Base-by-base conservation (phyloP, 2,329 filamentous ascomycete genomes). In the Esteya vermicola region DNA sequence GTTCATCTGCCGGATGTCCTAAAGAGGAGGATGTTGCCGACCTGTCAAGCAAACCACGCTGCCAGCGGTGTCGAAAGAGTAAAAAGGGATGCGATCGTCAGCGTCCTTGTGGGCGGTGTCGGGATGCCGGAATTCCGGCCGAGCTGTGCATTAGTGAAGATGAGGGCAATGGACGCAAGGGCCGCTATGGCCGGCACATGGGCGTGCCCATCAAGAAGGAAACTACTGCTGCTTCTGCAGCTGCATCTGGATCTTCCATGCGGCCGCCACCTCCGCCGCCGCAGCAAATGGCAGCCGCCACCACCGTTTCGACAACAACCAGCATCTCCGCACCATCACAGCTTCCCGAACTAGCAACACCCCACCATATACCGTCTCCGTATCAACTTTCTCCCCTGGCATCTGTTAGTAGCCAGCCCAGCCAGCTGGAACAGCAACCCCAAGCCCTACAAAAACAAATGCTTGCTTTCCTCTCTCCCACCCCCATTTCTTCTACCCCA, bases 61-160 rank as follows among this genome's bases (percentile, higher is more conserved):
- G 91, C 67, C 91, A 98, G 59, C 82, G 91, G 43, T 98, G 91
- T 69, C 82, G 91, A 53, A 98, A 98, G 75, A 96, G 89, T 65
- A 98, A 98, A 71, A 98, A 98, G 64, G 91, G 91, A 12, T 98
- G 91, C 57, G 91, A 98, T 64, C 81, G 91, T 43, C 91, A 96
- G 62, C 80, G 91, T 30, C 91, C 91, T 22, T 98, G 91, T 55
- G 85, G 86, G 41, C 78, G 91, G 47, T 98, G 91, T 75, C 85
- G 86, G 58, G 91, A 98, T 62, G 91, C 91, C 33, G 91, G 91
- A 18, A 85, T 98, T 51, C 82, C 83, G 42, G 78, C 85, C 44
- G 91, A 96, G 50, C 85, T 89, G 48, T 98, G 91, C 60, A 77
- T 98, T 60, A 95, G 88, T 59, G 91, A 98, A 60, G 91, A 98